Base-by-base conservation (phyloP, 2,329 filamentous ascomycete species). In the Pseudogymnoascus sp. region DNA sequence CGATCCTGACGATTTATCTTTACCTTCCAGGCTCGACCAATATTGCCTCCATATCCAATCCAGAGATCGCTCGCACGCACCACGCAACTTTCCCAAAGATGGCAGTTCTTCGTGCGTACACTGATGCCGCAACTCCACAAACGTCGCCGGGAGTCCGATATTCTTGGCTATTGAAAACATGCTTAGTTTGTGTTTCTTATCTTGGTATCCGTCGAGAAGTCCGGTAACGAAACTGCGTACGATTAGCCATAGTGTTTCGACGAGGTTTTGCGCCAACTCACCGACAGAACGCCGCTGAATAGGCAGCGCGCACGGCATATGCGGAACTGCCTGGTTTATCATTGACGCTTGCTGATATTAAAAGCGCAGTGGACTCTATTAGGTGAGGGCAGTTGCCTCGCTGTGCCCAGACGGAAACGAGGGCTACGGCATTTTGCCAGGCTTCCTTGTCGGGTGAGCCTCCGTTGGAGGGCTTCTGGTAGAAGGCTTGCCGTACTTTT, bases 31-130 rank as follows among this genome's bases (percentile, higher is more conserved):
- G 38, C 77, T 76, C 11, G 71, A 76, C 93, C 93, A 97, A 78
- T 96, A 97, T 74, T 90, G 90, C 62, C 87, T 82, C 90, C 91
- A 96, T 61, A 97, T 86, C 93, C 93, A 97, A 49, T 80, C 79
- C 66, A 97, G 79, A 0, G 89, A 90, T 69, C 88, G 85, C 66
- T 80, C 77, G 1, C 88, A 85, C 1, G 89, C 89, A 37, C 82
- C 81, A 61, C 91, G 84, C 66, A 97, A 78, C 66, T 91, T 86
- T 9, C 84, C 80, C 62, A 96, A 78, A 1, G 88, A 87, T 0
- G 93, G 93, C 63, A 96, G 78, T 72, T 92, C 89, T 74, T 96
- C 90, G 74, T 97, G 93, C 42, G 92, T 96, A 46, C 90, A 90
- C 76, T 96, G 90, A 74, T 97, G 93, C 53, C 93, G 85, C 64